A percentile compares a stretch with the other conserved stretches of the same genome.
These are phyloP conservation scores for Rhodotorula mucilaginosa DNA, from an alignment of 1,284 basidiomycete genomes.

Conservation along the genomic window DNA sequence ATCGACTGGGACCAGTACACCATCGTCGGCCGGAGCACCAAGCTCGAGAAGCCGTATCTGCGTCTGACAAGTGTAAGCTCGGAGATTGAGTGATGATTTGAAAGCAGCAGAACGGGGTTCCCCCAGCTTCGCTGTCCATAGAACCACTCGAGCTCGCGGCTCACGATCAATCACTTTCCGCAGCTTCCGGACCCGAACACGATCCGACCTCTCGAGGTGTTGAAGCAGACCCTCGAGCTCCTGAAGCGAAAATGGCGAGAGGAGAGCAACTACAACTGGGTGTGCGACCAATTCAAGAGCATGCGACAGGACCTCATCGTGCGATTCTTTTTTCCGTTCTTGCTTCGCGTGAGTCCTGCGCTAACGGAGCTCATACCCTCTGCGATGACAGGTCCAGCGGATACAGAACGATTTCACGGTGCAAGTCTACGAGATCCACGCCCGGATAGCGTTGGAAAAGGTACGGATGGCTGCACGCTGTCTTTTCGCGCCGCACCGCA, in stretches of 20 bases:
- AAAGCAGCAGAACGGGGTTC: rapidly evolving
- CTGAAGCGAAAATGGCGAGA: conserved; percentile 86
- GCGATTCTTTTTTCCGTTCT: conserved; percentile 37
- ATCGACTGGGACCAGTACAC: conserved; percentile 95
- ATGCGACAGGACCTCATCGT: conserved; percentile 96
- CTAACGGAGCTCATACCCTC: background rate
- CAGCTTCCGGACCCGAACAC: conserved; percentile 92
- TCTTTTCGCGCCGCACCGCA: no score
- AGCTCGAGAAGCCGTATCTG: conserved; percentile 93
- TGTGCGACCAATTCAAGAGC: conserved; percentile 97
- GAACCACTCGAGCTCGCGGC: no score
- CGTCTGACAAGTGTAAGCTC: conserved; percentile 80
- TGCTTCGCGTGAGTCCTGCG: conserved; percentile 16
- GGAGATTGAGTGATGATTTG: background rate
- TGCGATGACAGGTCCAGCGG: conserved; percentile 78
- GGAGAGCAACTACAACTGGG: conserved; percentile 83
- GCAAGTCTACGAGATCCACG: conserved; percentile 96
- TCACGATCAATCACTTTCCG: background rate
- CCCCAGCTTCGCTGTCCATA: no score
- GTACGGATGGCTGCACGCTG: conserved; percentile 51
- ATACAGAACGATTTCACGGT: conserved; percentile 99
- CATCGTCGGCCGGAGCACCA: conserved; percentile 84
- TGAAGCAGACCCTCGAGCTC: conserved; percentile 80
- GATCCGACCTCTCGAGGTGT: conserved; percentile 81
- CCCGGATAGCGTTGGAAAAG: conserved; percentile 90